Conservation (phyloP, 768 basidiomycete species). For the Serendipita sp. region DNA sequence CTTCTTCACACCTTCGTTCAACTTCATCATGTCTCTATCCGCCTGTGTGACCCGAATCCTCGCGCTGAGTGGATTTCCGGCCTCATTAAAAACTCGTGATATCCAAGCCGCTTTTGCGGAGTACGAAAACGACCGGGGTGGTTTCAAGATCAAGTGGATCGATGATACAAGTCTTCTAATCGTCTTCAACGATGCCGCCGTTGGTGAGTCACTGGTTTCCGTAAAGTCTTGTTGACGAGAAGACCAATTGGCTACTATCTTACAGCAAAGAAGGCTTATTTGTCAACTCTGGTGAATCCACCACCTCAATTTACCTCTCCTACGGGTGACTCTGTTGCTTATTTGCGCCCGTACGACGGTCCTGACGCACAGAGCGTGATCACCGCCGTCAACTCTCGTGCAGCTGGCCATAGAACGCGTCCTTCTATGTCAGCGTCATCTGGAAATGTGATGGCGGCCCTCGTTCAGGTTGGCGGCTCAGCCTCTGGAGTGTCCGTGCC, state of each 20-base stretch:
- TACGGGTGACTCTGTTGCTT: conserved; percentile 31
- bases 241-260: not conserved
- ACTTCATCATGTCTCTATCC: conserved; percentile 18
- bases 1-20: not conserved
- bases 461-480: not conserved
- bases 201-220: conserved; percentile 44
- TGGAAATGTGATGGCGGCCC: conserved; percentile 4
- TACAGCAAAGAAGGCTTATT: conserved; percentile 87
- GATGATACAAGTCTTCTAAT: conserved; percentile 92
- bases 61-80: conserved; percentile 77
- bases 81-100: conserved; percentile 95
- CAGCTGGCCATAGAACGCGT: conserved; percentile 22
- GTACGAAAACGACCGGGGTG: conserved; percentile 41
- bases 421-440: conserved; percentile 6
- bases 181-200: conserved; percentile 79
- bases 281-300: conserved; percentile 71
- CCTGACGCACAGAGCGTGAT: conserved; percentile 81
- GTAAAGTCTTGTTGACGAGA: not conserved
- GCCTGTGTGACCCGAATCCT: conserved; percentile 95
- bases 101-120: conserved; percentile 69
- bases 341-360: conserved; percentile 84
- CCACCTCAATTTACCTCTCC: conserved; percentile 47
- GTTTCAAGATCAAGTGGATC: conserved; percentile 98
- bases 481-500: not conserved
- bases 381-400: conserved; percentile 27